Percentiles rank a stretch among this genome's conserved stretches.
Evolutionary conservation across 176 grass and related monocot species (phyloP).

Genomic region (Zoysia pacifica): DNA sequence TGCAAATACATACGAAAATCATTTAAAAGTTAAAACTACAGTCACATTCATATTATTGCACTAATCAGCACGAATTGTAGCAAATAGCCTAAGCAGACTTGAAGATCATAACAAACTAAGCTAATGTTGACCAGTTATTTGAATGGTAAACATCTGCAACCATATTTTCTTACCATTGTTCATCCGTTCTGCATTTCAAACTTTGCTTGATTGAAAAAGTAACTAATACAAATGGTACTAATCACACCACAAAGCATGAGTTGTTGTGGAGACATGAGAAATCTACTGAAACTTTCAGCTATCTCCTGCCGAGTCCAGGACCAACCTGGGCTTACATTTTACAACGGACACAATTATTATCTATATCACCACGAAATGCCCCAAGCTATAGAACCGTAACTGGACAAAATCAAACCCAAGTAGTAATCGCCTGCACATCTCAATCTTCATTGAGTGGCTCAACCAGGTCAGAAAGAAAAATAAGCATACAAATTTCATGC

Average conservation of each 20-base stretch:
- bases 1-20: background rate
- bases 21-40: background rate
- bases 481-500: background rate
- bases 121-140: background rate
- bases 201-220: background rate
- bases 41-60: background rate
- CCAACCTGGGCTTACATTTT: background rate
- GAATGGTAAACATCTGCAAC: background rate
- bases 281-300: background rate
- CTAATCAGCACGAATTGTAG: background rate
- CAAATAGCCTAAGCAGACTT: constrained; percentile 24
- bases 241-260: background rate
- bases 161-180: background rate
- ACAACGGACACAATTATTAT: background rate
- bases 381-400: background rate
- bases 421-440: background rate
- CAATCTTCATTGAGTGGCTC: background rate
- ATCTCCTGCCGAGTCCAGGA: background rate
- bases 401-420: constrained; percentile 26
- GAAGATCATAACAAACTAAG: constrained; percentile 26
- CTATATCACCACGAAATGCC: background rate
- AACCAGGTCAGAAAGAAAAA: background rate
- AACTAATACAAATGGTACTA: background rate
- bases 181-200: constrained; percentile 15
- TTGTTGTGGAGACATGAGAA: background rate